phyloP scores from a whole-genome alignment of 176 grass and related monocot species.

The Oryza glaberrima region DNA sequence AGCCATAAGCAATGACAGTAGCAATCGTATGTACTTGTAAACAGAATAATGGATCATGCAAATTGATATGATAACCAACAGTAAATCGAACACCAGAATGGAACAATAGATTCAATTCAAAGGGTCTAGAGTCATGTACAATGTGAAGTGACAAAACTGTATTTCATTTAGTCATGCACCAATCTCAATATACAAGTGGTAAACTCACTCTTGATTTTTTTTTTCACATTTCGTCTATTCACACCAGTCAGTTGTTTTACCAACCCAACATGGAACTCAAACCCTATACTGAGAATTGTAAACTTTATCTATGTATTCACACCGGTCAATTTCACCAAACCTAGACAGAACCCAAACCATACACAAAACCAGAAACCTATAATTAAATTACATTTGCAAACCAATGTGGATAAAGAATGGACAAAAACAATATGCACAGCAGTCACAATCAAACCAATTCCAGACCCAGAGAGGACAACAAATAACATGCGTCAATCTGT shows the following conservation, averaged over 20 bases:
- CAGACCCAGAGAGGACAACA: background rate
- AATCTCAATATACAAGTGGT: background rate
- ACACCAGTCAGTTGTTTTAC: background rate
- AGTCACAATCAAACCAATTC: slow-evolving; percentile 11
- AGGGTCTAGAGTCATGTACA: background rate
- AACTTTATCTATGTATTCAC: background rate
- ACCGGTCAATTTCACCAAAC: background rate
- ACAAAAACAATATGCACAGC: slow-evolving; percentile 45
- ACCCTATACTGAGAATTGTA: background rate
- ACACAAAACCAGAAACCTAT: slow-evolving; percentile 22
- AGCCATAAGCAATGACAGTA: background rate
- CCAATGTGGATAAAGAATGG: slow-evolving; percentile 22
- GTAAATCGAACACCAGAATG: background rate
- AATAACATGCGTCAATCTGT: background rate
- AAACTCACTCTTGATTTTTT: background rate
- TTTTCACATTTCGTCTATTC: background rate
- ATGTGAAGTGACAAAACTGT: background rate
- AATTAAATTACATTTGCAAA: slow-evolving; percentile 12
- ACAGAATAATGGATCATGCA: background rate
- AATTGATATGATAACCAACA: background rate
- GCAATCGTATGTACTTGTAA: background rate
- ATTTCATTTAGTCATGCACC: slow-evolving; percentile 4
- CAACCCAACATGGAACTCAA: background rate
- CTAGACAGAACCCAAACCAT: background rate
- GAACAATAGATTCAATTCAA: background rate